Evolutionary conservation across 2,329 filamentous ascomycete genomes (phyloP).

Genomic region (Penicillium oxalicum): DNA sequence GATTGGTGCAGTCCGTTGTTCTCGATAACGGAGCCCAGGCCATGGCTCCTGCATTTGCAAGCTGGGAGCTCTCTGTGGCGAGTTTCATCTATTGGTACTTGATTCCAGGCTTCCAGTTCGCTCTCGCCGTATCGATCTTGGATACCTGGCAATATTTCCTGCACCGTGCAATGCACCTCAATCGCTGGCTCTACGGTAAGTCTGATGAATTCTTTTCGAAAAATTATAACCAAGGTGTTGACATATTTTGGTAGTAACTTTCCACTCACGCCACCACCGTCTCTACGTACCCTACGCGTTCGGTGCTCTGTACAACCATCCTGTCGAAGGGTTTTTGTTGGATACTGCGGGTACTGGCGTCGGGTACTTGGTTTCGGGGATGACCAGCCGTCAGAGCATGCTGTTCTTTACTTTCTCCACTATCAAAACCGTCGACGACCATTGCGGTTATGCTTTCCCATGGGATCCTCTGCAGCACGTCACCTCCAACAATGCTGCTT

Average conservation of each 20-base stretch:
- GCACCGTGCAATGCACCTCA: slow-evolving; percentile 94
- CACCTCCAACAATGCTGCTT: slow-evolving; percentile 90
- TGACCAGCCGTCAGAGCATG: slow-evolving; percentile 83
- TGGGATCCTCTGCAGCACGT: slow-evolving; percentile 91
- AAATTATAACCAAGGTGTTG: slow-evolving; percentile 3
- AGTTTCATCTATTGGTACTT: slow-evolving; percentile 72
- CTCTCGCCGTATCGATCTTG: slow-evolving; percentile 66
- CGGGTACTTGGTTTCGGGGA: slow-evolving; percentile 71
- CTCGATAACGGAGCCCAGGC: slow-evolving; percentile 45
- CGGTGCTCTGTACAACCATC: slow-evolving; percentile 94
- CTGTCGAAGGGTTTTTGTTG: slow-evolving; percentile 85
- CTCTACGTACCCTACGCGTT: slow-evolving; percentile 97
- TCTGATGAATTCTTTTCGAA: slow-evolving; percentile 17
- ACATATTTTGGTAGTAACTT: slow-evolving; percentile 56
- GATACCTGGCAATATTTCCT: slow-evolving; percentile 99
- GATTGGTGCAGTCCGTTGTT: slow-evolving; percentile 55
- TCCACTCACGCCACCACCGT: slow-evolving; percentile 92
- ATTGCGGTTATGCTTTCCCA: slow-evolving; percentile 92
- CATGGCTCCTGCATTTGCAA: slow-evolving; percentile 65
- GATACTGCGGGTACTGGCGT: slow-evolving; percentile 84
- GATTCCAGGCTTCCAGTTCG: slow-evolving; percentile 72
- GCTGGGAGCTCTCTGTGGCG: slow-evolving; percentile 72
- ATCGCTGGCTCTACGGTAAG: slow-evolving; percentile 93
- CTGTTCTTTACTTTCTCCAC: slow-evolving; percentile 83
- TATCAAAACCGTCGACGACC: slow-evolving; percentile 95